Conservation (phyloP, 2,329 filamentous ascomycete genomes). For the Ilyonectria robusta region DNA sequence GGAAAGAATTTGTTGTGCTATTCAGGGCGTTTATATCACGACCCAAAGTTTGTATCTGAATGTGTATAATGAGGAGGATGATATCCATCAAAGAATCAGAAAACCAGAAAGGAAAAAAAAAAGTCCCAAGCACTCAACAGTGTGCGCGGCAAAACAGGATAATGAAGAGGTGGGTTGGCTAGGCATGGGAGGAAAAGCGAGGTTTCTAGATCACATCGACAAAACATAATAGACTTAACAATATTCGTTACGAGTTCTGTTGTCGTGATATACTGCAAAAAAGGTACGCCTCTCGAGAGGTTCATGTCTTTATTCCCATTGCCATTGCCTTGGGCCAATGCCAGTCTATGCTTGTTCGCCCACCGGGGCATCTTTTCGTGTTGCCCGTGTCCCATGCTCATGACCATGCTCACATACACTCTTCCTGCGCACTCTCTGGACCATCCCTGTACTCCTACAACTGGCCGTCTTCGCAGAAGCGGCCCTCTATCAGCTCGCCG, state of each 20-base stretch:
- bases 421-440: slow-evolving; percentile 36
- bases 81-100: neutral
- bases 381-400: slow-evolving; percentile 20
- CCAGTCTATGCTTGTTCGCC: slow-evolving; percentile 38
- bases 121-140: slow-evolving; percentile 12
- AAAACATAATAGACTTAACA: slow-evolving; percentile 7
- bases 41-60: neutral
- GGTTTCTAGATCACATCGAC: slow-evolving; percentile 23
- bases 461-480: slow-evolving; percentile 35
- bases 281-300: slow-evolving; percentile 26
- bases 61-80: slow-evolving; percentile 21
- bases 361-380: slow-evolving; percentile 17
- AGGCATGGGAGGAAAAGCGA: neutral
- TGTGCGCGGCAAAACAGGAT: slow-evolving; percentile 15
- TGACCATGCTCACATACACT: slow-evolving; percentile 36
- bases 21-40: slow-evolving; percentile 3
- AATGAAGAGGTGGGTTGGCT: slow-evolving; percentile 5
- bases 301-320: slow-evolving; percentile 26
- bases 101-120: slow-evolving; percentile 4
- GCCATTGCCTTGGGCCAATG: slow-evolving; percentile 30
- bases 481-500: slow-evolving; percentile 20
- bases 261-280: slow-evolving; percentile 24
- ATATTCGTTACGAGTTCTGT: neutral
- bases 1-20: neutral
- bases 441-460: slow-evolving; percentile 32